Evolutionary conservation across 352 stramenopile genomes (phyloP), one percentile per base, ranked within the genome.

Genomic region (Pythium guiyangense): DNA sequence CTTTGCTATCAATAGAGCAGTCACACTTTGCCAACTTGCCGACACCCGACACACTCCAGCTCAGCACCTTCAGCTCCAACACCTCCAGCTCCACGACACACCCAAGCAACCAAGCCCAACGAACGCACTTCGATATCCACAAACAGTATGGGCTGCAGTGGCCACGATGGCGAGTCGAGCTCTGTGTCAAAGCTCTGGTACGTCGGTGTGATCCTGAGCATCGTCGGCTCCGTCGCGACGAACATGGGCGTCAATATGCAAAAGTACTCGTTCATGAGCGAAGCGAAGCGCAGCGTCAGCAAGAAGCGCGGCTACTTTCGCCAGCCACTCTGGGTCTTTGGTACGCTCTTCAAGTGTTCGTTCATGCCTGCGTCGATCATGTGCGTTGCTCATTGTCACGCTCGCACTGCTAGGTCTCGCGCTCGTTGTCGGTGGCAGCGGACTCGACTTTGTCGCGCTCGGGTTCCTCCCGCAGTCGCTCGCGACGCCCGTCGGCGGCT

Each of bases 251-350:
- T 93, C 17, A 96, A 96, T 57, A 62, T 92, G 56, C 84, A 96
- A 71, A 96, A 96, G 59, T 93, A 90, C 60, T 92, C 80, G 48
- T 93, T 96, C 71, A 92, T 96, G 74, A 71, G 72, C 42, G 86
- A 94, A 59, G 70, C 77, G 49, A 90, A 86, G 58, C 77, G 68
- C 45, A 70, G 56, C 35, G 51, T 79, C 39, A 78, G 60, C 25
- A 46, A 62, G 54, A 92, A 93, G 43, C 84, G 86, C n/a, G 44
- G 63, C n/a, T 96, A 94, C 74, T 65, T 79, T 22, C 64, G 60
- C 1, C 84, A 96, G 60, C 86, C 84, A 2, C 34, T 89, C 11
- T 96, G 86, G 86, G 74, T 91, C n/a, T 65, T 94, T 49, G 86
- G 66, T 74, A 57, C n/a, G 55, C 29, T 18, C 4, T 31, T 5